Percentiles rank a stretch among this genome's conserved stretches.
Evolutionary conservation across 2,329 filamentous ascomycete species (phyloP).

Genomic region (Talaromyces funiculosus): DNA sequence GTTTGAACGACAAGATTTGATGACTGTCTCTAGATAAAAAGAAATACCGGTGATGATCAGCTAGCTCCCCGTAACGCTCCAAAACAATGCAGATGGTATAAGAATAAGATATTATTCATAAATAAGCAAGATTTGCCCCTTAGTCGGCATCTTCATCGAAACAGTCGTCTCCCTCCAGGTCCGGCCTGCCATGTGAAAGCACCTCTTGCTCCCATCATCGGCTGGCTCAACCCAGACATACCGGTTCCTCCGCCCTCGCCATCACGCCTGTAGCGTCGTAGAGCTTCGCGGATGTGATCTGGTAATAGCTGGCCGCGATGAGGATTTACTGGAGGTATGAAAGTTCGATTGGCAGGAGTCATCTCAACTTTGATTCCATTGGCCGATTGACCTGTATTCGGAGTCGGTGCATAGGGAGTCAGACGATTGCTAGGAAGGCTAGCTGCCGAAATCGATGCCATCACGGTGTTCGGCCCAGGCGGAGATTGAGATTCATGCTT

Average conservation of each 20-base stretch:
- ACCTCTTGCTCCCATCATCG: slow-evolving; percentile 40
- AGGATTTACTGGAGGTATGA: slow-evolving; percentile 39
- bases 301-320: slow-evolving; percentile 45
- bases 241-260: slow-evolving; percentile 46
- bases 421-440: slow-evolving; percentile 7
- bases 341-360: slow-evolving; percentile 20
- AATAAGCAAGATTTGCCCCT: background rate
- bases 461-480: slow-evolving; percentile 3
- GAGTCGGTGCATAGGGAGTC: slow-evolving; percentile 18
- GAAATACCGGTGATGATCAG: background rate
- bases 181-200: slow-evolving; percentile 40
- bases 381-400: slow-evolving; percentile 20
- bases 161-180: slow-evolving; percentile 39
- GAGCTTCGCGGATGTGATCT: slow-evolving; percentile 45
- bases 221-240: slow-evolving; percentile 43
- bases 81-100: background rate
- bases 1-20: background rate
- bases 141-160: slow-evolving; percentile 27
- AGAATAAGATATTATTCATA: background rate
- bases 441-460: slow-evolving; percentile 15
- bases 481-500: slow-evolving; percentile 22
- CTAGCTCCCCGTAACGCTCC: background rate
- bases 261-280: slow-evolving; percentile 45
- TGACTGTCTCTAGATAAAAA: background rate
- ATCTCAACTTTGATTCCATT: slow-evolving; percentile 14